Percentiles rank a stretch among this genome's conserved stretches.
These are phyloP conservation scores for Candida incommunis DNA, from an alignment of 805 yeast genomes.

Conservation along the genomic window DNA sequence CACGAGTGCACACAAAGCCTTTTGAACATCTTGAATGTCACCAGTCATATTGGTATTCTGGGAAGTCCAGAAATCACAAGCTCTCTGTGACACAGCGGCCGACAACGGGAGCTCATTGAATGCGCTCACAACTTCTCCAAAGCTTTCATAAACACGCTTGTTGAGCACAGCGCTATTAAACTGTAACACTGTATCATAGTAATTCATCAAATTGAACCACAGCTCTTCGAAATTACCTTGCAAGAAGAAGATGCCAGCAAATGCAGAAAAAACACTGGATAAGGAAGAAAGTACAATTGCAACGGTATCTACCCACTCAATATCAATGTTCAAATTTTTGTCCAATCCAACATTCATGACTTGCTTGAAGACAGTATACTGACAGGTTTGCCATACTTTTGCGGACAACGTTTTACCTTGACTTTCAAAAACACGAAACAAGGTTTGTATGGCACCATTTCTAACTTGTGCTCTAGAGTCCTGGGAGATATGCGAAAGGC, in stretches of 20 bases:
- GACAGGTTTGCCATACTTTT: constrained; percentile 50
- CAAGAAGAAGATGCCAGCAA: constrained; percentile 26
- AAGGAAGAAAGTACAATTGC: constrained; percentile 51
- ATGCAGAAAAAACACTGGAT: constrained; percentile 43
- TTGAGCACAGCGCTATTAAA: constrained; percentile 39
- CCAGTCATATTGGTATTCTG: constrained; percentile 27
- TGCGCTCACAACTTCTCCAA: not conserved
- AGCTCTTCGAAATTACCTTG: constrained; percentile 19
- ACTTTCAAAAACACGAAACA: constrained; percentile 67
- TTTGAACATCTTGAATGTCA: constrained; percentile 31
- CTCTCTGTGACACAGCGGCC: constrained; percentile 5
- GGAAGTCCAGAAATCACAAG: constrained; percentile 26
- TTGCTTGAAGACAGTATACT: constrained; percentile 40
- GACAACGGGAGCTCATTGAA: constrained; percentile 5
- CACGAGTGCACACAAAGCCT: constrained; percentile 42
- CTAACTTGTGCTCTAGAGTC: constrained; percentile 69
- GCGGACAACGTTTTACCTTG: constrained; percentile 43
- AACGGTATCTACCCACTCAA: constrained; percentile 47
- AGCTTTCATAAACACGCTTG: constrained; percentile 34
- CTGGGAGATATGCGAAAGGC: constrained; percentile 45
- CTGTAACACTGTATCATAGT: constrained; percentile 28
- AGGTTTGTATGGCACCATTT: constrained; percentile 81
- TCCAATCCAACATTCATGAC: constrained; percentile 15
- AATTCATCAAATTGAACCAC: constrained; percentile 47
- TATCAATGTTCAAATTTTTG: constrained; percentile 10